These are phyloP conservation scores for Saturnispora dispora DNA, from an alignment of 805 yeast genomes.

Conservation along the genomic window DNA sequence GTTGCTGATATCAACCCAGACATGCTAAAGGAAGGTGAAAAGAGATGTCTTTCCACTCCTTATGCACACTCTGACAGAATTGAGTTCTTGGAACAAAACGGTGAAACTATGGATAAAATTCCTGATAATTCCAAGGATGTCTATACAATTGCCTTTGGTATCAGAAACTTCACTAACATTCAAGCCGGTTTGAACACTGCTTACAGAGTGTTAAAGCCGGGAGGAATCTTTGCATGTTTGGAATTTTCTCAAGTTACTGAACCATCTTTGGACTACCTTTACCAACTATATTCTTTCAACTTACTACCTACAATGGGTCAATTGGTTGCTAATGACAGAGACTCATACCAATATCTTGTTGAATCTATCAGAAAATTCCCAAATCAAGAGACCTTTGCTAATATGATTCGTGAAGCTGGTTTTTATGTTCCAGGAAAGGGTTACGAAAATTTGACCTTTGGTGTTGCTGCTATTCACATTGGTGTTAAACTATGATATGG, in stretches of 20 bases:
- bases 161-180: constrained; percentile 90
- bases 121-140: constrained; percentile 85
- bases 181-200: constrained; percentile 95
- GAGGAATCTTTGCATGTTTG: constrained; percentile 94
- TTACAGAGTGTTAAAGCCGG: constrained; percentile 89
- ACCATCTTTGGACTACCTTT: constrained; percentile 60
- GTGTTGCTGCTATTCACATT: constrained; percentile 91
- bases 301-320: constrained; percentile 92
- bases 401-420: constrained; percentile 92
- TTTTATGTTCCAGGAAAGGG: constrained; percentile 86
- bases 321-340: constrained; percentile 88
- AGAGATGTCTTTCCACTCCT: constrained; percentile 49
- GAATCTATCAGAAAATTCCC: constrained; percentile 93
- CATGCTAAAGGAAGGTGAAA: constrained; percentile 88
- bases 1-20: constrained; percentile 93
- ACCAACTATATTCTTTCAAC: constrained; percentile 84
- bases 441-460: constrained; percentile 88
- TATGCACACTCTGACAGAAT: constrained; percentile 68
- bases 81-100: constrained; percentile 80
- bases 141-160: constrained; percentile 95
- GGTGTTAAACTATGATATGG: constrained; percentile 69
- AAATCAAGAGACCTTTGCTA: constrained; percentile 78
- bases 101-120: constrained; percentile 78
- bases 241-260: constrained; percentile 91
- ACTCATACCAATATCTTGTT: constrained; percentile 91